Base-by-base conservation (phyloP, 345 rosid genomes). In the Rhizophora mangle region DNA sequence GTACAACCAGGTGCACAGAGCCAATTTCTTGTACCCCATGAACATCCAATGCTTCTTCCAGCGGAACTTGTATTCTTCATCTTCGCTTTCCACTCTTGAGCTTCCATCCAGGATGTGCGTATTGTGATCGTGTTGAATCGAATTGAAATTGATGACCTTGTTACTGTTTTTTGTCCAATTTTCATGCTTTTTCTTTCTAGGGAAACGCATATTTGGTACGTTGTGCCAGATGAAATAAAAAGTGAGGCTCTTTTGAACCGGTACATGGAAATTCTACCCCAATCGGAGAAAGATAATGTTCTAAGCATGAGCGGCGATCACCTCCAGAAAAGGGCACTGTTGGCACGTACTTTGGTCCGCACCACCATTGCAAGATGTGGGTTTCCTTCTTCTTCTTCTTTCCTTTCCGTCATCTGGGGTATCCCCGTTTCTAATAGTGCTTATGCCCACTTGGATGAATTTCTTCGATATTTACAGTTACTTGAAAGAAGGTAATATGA, bases 311-410 rank as follows among this genome's bases (percentile, higher is more conserved):
- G 77, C 18, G 93, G 90, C 37, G 85, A 86, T 54, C 81, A 71
- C n/a, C 88, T 89, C 64, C 84, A 81, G 82, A 95, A 95, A 82
- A 73, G 85, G 63, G 96, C 96, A 49, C 64, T 95, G 70, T 87
- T 95, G 59, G 90, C 97, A 27, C 96, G 96, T 47, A 78, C 86
- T 43, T 76, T 95, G 82, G 92, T 92, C 80, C 93, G 97, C 37
- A 90, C 97, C 59, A 90, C 92, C 65, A 81, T 95, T 69, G 87
- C 99, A 1, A 87, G 98, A 89, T 95, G 99, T 95, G 83, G 36
- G 93, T 64, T 24, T 10, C 7, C 37, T 34, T 34, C 37, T 31
- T 26, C 21, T 43, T 46, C 24, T 0, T 47, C 22, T 47, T 55
- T 49, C 62, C 10, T 55, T 24, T 29, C 51, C 54, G 6, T 9